Evolutionary conservation across 495 filamentous ascomycete species (phyloP).

Genomic region (Massariosphaeria phaeospora): DNA sequence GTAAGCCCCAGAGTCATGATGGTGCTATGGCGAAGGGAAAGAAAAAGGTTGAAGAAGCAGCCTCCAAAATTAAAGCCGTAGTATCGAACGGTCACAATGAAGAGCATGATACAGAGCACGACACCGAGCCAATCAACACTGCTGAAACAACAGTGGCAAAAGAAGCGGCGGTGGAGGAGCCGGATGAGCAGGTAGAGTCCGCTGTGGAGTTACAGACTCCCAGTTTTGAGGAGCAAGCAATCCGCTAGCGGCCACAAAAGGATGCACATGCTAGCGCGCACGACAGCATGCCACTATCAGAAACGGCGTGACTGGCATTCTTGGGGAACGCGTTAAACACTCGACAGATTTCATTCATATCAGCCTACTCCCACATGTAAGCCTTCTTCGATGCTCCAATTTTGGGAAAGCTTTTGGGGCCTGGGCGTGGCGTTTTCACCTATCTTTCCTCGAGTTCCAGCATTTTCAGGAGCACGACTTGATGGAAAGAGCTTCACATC

Average conservation of each 20-base stretch:
- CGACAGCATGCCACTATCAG: too few relatives aligned
- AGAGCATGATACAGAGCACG: slow-evolving; percentile 8
- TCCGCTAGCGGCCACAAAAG: slow-evolving; percentile 23
- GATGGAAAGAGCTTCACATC: slow-evolving; percentile 5
- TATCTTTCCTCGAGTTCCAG: slow-evolving; percentile 6
- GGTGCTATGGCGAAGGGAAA: slow-evolving; percentile 22
- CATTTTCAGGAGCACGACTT: slow-evolving; percentile 26
- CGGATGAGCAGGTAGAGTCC: slow-evolving; percentile 8
- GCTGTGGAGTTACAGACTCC: slow-evolving; percentile 21
- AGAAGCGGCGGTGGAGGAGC: not conserved
- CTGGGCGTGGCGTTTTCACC: slow-evolving; percentile 1
- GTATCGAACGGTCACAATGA: slow-evolving; percentile 20
- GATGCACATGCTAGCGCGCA: too few relatives aligned
- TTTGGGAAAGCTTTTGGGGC: not conserved
- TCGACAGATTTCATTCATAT: too few relatives aligned
- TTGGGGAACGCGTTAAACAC: too few relatives aligned
- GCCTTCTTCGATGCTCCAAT: not conserved
- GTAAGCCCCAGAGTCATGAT: slow-evolving; percentile 17
- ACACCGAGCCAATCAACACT: not conserved
- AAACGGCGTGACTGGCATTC: too few relatives aligned
- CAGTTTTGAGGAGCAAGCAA: slow-evolving; percentile 16
- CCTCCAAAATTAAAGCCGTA: slow-evolving; percentile 22
- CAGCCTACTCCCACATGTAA: too few relatives aligned
- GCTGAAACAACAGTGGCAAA: not conserved
- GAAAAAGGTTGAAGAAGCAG: slow-evolving; percentile 24